Conservation (phyloP, 257 asterid genomes). For the Avicennia marina region DNA sequence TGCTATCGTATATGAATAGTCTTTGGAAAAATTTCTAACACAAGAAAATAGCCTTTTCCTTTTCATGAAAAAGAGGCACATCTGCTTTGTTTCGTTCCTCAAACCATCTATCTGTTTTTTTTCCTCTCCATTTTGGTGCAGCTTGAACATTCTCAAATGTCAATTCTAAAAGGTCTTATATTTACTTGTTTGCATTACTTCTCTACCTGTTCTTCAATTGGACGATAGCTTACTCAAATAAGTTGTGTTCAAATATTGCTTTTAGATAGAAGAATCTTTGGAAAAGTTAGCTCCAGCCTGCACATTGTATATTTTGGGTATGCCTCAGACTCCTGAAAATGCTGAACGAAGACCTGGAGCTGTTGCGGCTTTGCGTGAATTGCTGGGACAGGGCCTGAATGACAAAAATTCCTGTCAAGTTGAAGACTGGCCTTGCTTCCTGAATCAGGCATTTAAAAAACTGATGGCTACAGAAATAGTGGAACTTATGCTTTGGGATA, state of each 20-base stretch:
- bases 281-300: conserved; percentile 99
- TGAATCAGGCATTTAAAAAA: conserved; percentile 76
- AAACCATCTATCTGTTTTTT: too few species aligned
- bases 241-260: conserved; percentile 23
- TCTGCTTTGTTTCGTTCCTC: too few species aligned
- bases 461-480: conserved; percentile 92
- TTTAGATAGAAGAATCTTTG: conserved; percentile 91
- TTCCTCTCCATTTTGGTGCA: too few species aligned
- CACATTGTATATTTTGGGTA: conserved; percentile 85
- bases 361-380: conserved; percentile 83
- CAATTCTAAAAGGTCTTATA: too few species aligned
- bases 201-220: conserved; percentile 13
- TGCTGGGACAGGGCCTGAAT: conserved; percentile 93
- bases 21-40: too few species aligned
- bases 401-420: conserved; percentile 89
- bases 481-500: conserved; percentile 87
- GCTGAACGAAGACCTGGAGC: conserved; percentile 95
- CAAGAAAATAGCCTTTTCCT: too few species aligned
- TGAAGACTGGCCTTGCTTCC: conserved; percentile 95
- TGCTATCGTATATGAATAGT: too few species aligned
- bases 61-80: too few species aligned
- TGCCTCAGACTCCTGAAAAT: conserved; percentile 92
- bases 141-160: too few species aligned
- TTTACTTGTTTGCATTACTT: conserved; percentile 8
- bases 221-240: conserved; percentile 15